Conservation (phyloP, 75 land plant genomes). For the Sequoiadendron giganteum region DNA sequence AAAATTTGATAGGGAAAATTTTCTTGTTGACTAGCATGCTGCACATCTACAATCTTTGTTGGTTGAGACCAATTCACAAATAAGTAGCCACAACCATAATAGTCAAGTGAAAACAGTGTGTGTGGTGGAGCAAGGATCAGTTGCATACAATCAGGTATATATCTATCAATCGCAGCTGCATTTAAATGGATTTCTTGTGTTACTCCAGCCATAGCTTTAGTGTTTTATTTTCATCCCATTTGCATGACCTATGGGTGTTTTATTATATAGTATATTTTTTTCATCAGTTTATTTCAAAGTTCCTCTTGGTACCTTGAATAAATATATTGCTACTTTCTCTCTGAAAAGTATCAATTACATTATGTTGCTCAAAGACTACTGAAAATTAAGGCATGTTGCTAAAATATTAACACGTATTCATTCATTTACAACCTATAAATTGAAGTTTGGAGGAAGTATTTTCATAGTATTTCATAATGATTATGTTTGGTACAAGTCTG, state of each 20-base stretch:
- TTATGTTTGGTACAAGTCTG: neutral
- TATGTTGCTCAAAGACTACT: neutral
- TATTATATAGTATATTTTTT: neutral
- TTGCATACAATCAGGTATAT: conserved; percentile 67
- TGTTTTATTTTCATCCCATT: neutral
- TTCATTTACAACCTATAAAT: neutral
- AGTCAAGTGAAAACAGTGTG: conserved; percentile 55
- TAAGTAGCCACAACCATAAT: conserved; percentile 44
- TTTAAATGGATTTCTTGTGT: neutral
- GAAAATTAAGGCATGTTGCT: neutral
- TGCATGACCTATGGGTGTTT: neutral
- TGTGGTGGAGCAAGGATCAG: conserved; percentile 40
- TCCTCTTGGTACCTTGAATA: neutral
- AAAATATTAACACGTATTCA: neutral
- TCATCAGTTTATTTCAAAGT: neutral
- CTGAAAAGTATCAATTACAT: neutral
- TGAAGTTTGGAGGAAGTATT: no score
- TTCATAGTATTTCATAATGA: neutral
- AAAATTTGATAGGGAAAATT: neutral
- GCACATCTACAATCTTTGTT: conserved; percentile 47
- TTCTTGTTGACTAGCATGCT: conserved; percentile 28
- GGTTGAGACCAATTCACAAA: conserved; percentile 26
- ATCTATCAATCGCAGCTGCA: neutral
- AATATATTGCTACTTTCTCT: neutral
- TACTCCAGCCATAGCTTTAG: neutral